Evolutionary conservation across 164 flowering plant species (phyloP).

Genomic region (Umbellularia californica): DNA sequence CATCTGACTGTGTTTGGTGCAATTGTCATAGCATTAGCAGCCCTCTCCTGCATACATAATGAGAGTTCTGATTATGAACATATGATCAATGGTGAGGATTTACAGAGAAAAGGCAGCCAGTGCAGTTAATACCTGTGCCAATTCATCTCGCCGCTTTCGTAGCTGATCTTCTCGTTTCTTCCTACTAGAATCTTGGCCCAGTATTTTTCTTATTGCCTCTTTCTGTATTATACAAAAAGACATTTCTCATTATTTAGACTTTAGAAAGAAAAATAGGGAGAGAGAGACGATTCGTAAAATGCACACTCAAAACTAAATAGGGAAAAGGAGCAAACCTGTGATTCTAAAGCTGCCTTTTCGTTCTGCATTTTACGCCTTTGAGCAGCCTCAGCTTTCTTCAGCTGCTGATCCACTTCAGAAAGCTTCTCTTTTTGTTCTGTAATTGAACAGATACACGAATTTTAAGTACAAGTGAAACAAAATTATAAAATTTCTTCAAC

Average conservation of each 20-base stretch:
- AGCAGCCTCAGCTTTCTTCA: constrained; percentile 97
- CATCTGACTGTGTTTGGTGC: constrained; percentile 58
- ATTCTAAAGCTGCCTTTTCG: constrained; percentile 86
- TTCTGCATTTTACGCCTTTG: constrained; percentile 85
- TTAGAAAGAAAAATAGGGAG: too few relatives aligned
- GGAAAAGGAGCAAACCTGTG: constrained; percentile 55
- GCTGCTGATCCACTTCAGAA: constrained; percentile 82
- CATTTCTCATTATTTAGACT: not conserved
- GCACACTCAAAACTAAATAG: not conserved
- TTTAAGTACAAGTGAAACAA: not conserved
- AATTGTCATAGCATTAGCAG: constrained; percentile 53
- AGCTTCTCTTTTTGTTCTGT: constrained; percentile 93
- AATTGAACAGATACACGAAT: constrained; percentile 2
- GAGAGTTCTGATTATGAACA: not conserved
- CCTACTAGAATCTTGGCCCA: constrained; percentile 90
- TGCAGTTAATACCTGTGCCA: constrained; percentile 67
- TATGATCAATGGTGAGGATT: not conserved
- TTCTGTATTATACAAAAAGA: constrained; percentile 40
- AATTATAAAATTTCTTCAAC: not conserved
- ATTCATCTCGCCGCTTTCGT: constrained; percentile 80
- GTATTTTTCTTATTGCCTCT: constrained; percentile 89
- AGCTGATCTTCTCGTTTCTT: constrained; percentile 81
- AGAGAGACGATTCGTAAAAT: not conserved
- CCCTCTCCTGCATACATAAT: constrained; percentile 58
- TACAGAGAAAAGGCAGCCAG: not conserved